These are phyloP conservation scores for Waltiozyma solani DNA, from an alignment of 1,139 yeast species.

Conservation along the genomic window DNA sequence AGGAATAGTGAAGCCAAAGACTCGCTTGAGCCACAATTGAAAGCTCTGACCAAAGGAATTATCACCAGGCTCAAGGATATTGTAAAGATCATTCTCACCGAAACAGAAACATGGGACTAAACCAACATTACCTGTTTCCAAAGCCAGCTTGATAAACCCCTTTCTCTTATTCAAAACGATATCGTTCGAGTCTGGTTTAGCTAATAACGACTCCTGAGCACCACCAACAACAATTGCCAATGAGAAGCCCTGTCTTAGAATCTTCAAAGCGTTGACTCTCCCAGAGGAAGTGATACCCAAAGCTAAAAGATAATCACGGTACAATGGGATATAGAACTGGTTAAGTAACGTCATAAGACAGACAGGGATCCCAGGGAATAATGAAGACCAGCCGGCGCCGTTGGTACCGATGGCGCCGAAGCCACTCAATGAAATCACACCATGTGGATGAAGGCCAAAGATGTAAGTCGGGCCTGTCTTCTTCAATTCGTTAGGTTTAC, in stretches of 20 bases:
- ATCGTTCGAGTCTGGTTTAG: slow-evolving; percentile 49
- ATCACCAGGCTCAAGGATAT: slow-evolving; percentile 45
- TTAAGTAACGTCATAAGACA: slow-evolving; percentile 74
- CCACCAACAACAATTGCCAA: slow-evolving; percentile 93
- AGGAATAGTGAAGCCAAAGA: slow-evolving; percentile 79
- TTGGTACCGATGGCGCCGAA: slow-evolving; percentile 83
- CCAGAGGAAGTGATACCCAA: slow-evolving; percentile 85
- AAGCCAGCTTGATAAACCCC: slow-evolving; percentile 83
- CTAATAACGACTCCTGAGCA: slow-evolving; percentile 79
- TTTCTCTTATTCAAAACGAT: slow-evolving; percentile 69
- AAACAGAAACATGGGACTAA: slow-evolving; percentile 87
- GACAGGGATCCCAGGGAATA: slow-evolving; percentile 76
- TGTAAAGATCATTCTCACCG: slow-evolving; percentile 82
- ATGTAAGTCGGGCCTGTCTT: slow-evolving; percentile 67
- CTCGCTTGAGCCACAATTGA: slow-evolving; percentile 64
- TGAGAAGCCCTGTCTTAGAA: slow-evolving; percentile 62
- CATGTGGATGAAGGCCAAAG: slow-evolving; percentile 96
- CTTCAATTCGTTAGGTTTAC: slow-evolving; percentile 5
- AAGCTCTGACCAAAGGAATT: slow-evolving; percentile 42
- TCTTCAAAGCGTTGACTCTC: slow-evolving; percentile 55
- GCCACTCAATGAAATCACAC: slow-evolving; percentile 89
- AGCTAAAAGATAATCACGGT: slow-evolving; percentile 75
- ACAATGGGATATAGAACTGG: slow-evolving; percentile 81
- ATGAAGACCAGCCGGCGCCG: slow-evolving; percentile 53
- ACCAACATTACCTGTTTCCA: slow-evolving; percentile 66